These are phyloP conservation scores for Talaromyces sp. DNA, from an alignment of 2,329 filamentous ascomycete genomes.

Conservation along the genomic window DNA sequence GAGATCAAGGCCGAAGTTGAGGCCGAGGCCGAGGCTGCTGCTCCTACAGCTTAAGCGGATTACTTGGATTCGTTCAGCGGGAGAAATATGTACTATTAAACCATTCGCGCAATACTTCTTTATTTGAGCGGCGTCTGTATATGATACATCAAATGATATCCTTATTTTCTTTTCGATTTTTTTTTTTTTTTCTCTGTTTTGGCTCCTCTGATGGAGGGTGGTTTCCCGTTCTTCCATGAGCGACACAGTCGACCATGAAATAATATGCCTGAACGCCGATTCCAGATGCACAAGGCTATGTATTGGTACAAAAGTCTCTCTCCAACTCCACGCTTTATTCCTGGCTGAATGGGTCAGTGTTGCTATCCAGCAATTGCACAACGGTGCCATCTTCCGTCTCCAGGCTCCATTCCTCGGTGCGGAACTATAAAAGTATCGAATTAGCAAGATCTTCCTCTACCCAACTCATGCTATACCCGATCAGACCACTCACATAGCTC, in stretches of 20 bases:
- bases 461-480: neutral
- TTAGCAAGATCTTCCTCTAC: slow-evolving; percentile 2
- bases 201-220: neutral
- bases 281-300: slow-evolving; percentile 22
- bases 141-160: slow-evolving; percentile 46
- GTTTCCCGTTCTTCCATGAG: neutral
- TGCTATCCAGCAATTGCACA: slow-evolving; percentile 74
- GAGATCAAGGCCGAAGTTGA: slow-evolving; percentile 36
- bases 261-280: slow-evolving; percentile 22
- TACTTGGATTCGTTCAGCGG: slow-evolving; percentile 15
- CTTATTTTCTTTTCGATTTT: slow-evolving; percentile 24
- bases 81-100: slow-evolving; percentile 42
- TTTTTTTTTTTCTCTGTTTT: neutral
- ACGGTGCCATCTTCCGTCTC: slow-evolving; percentile 66
- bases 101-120: slow-evolving; percentile 34
- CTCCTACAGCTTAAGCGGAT: slow-evolving; percentile 27
- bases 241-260: neutral
- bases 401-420: slow-evolving; percentile 89
- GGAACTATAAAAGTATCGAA: slow-evolving; percentile 59
- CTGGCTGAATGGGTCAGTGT: slow-evolving; percentile 67
- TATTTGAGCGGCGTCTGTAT: slow-evolving; percentile 42
- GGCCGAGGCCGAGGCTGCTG: slow-evolving; percentile 14
- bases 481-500: slow-evolving; percentile 54
- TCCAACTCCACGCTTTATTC: slow-evolving; percentile 34
- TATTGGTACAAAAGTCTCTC: slow-evolving; percentile 34